Evolutionary conservation across 1,284 basidiomycete species (phyloP), one percentile per base, ranked within the genome.

Genomic region (Naganishia liquefaciens): DNA sequence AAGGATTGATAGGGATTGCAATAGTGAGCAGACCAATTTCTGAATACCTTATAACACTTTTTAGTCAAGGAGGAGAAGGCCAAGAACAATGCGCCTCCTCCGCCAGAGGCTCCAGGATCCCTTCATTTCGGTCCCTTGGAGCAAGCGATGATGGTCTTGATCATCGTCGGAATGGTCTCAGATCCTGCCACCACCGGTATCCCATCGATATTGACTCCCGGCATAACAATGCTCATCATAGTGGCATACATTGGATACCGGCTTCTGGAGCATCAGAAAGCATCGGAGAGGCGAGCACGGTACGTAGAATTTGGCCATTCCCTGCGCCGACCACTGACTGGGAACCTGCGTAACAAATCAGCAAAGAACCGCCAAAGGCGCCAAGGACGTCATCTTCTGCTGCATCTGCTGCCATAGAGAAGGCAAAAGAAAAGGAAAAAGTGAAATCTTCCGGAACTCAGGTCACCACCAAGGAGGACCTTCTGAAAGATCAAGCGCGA

Each of bases 111-210:
- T 3, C 66, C 66, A 21, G 66, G 66, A 15, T 37, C 62, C 13
- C 44, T 68, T 21, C 57, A 64, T 19, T 65, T 68, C 33, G 66
- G 66, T 19, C 66, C 66, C 4, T 25, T 68, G 4, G 66, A 68
- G 19, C 62, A 62, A 42, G 66, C 57, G 11, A 53, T 68, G 23
- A 68, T 68, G 66, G 66, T 68, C 0, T 46, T 68, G 21, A 63
- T 68, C 27, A 64, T 68, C 21, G 52, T 68, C 19, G 66, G 66
- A 19, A 46, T 64, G 57, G 42, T 64, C 2, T 64, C 62, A 11
- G 66, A 68, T 25, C 63, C 63, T 1, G 44, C 55, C 1, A 49
- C 53, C 13, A 65, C 57, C 3, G 63, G 66, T 0, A 53, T 65
- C n/a, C 63, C 52, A 5, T 47, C 57, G 2, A 42, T 67, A 3